Evolutionary conservation across 1,139 yeast genomes (phyloP), one percentile per base, ranked within the genome.

Genomic region (Taiozyma sp.): DNA sequence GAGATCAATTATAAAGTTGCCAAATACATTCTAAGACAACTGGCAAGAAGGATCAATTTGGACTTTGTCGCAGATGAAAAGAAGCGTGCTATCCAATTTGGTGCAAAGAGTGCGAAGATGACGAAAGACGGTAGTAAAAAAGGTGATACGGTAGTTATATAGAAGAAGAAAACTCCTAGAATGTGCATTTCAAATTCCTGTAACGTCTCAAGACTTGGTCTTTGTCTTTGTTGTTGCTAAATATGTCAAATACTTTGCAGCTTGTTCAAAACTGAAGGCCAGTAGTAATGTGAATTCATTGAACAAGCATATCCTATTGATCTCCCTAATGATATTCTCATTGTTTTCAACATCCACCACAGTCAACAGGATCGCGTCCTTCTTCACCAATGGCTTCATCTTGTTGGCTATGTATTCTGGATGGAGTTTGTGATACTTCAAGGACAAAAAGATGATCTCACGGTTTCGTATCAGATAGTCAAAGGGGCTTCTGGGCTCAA

Each of bases 61-160:
- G 66, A 59, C 0, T 78, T 77, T 67, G 95, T 90, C 0, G 72
- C 83, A 24, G 70, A 73, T 36, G 98, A 93, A 63, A 81, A 86
- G n/a, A 93, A 93, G 65, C 73, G 99, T 47, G 99, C 99, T 0
- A 91, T 93, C 54, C 99, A 93, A 64, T 93, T 93, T 69, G 99
- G 99, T 0, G 88, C 98, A 0, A 83, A 87, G 58, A 87, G 96
- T 64, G 99, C 99, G 2, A 93, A 93, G 66, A 81, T 93, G 84
- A 65, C 68, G 5, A 61, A 65, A 45, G 64, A 65, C 36, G 70
- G 72, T 10, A 69, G 65, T 49, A 66, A 67, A 36, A 67, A 67
- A 49, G 75, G 75, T 2, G 70, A 74, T 2, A 74, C 70, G 52
- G 38, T 58, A n/a, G 36, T 32, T n/a, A 22, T 14, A 24, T 42